A percentile compares a stretch with the other conserved stretches of the same genome.
These are phyloP conservation scores for Linnemannia exigua DNA, from an alignment of 192 early-diverging fungal genomes.

Conservation along the genomic window DNA sequence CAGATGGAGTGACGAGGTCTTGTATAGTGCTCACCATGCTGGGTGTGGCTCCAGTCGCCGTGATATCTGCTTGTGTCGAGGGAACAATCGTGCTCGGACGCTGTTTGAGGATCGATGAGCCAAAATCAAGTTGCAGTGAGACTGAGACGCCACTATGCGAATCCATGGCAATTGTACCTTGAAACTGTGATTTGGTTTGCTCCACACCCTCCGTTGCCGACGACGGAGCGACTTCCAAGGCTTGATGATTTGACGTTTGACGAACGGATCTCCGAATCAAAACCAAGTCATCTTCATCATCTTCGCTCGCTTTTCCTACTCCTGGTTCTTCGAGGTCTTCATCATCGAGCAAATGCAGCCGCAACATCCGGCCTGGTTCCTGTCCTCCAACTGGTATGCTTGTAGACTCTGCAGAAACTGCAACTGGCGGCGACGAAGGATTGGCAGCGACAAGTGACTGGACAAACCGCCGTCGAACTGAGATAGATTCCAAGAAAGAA, in stretches of 20 bases:
- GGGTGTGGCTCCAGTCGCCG: background rate
- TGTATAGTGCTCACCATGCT: background rate
- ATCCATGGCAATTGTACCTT: background rate
- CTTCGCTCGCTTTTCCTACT: background rate
- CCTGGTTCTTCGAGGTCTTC: conserved; percentile 18
- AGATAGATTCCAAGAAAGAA: conserved; percentile 50
- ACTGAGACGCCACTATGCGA: background rate
- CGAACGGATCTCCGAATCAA: conserved; percentile 1
- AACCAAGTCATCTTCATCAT: conserved; percentile 46
- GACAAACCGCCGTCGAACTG: conserved; percentile 10
- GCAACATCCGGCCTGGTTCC: conserved; percentile 15
- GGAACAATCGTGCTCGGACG: background rate
- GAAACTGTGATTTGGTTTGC: background rate
- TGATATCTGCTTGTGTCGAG: background rate
- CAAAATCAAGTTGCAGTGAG: conserved; percentile 16
- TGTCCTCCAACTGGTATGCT: background rate
- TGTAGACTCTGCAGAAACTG: background rate
- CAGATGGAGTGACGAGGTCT: background rate
- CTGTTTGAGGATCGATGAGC: conserved; percentile 29
- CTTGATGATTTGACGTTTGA: background rate
- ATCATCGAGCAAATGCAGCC: conserved; percentile 37
- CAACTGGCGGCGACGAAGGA: too few species aligned
- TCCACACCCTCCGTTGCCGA: background rate
- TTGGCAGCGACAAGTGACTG: background rate
- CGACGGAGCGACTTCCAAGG: background rate